Evolutionary conservation across 208 protist species (phyloP), one percentile per base, ranked within the genome.

Genomic region (Acanthamoeba healyi): DNA sequence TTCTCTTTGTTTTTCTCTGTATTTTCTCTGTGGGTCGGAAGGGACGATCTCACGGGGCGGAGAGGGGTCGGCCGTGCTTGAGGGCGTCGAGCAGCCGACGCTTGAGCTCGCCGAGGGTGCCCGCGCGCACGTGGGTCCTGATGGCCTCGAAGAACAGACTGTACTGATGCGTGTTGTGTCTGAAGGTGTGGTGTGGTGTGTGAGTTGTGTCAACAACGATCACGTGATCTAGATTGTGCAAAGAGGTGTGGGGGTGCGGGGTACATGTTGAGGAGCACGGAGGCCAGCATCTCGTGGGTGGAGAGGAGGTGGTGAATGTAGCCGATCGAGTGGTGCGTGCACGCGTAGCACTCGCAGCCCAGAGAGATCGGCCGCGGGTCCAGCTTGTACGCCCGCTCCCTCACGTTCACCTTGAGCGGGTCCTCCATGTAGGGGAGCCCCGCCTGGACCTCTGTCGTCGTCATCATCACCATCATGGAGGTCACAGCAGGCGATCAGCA

Each of bases 141-240:
- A 82, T 51, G 72, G 72, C n/a, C 42, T 12, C 38, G 72, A 82
- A 82, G 26, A 82, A 82, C n/a, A 82, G 34, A 32, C 38, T 51
- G 72, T 82, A 82, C 15, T 82, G 72, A 26, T 82, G 72, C 14
- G 38, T 82, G 72, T 82, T 82, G 72, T 82, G 72, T 22, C 72
- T 82, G 15, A 6, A 15, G 10, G 63, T 54, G 49, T 54, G 49
- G n/a, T n/a, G n/a, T n/a, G n/a, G n/a, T n/a, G n/a, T n/a, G n/a
- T n/a, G n/a, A n/a, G n/a, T n/a, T n/a, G n/a, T n/a, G n/a, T n/a
- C n/a, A n/a, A n/a, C n/a, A n/a, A n/a, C n/a, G n/a, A n/a, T n/a
- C n/a, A n/a, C n/a, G n/a, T n/a, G n/a, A n/a, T n/a, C n/a, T n/a
- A n/a, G n/a, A n/a, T n/a, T n/a, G n/a, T n/a, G n/a, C n/a, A n/a